Conservation (phyloP, 2,329 filamentous ascomycete genomes). For the Epichloe uncinata region DNA sequence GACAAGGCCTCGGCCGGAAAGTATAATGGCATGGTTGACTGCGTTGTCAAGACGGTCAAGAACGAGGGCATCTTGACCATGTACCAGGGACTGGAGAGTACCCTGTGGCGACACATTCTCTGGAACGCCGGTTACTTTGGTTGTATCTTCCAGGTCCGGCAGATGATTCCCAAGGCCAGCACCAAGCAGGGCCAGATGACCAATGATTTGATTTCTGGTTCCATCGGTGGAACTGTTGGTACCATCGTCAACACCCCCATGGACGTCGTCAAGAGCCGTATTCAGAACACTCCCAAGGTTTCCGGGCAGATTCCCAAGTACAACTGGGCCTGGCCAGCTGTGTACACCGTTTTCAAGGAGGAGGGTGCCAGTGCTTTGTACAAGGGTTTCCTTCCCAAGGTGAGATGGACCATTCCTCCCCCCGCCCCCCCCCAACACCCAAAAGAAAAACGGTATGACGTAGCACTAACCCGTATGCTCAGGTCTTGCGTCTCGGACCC, state of each 20-base stretch:
- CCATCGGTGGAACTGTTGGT: slow-evolving; percentile 74
- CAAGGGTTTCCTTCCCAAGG: slow-evolving; percentile 97
- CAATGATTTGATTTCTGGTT: slow-evolving; percentile 80
- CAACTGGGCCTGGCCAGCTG: slow-evolving; percentile 91
- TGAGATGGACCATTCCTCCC: slow-evolving; percentile 32
- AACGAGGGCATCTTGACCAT: slow-evolving; percentile 75
- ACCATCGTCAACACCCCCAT: slow-evolving; percentile 91
- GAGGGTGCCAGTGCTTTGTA: slow-evolving; percentile 88
- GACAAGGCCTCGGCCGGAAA: slow-evolving; percentile 87
- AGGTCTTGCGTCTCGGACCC: slow-evolving; percentile 37
- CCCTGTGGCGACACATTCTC: slow-evolving; percentile 78
- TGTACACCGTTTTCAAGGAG: slow-evolving; percentile 79
- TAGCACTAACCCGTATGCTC: slow-evolving; percentile 3
- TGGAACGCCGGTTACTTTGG: slow-evolving; percentile 98
- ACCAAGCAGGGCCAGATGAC: slow-evolving; percentile 69
- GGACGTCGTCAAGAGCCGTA: slow-evolving; percentile 96
- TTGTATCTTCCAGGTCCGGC: slow-evolving; percentile 93
- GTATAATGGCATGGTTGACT: slow-evolving; percentile 72
- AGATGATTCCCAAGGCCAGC: slow-evolving; percentile 66
- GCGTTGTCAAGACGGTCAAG: slow-evolving; percentile 67
- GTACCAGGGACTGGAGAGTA: slow-evolving; percentile 95
- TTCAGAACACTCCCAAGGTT: slow-evolving; percentile 83
- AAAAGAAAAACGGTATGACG: not conserved
- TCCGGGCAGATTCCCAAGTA: slow-evolving; percentile 81
- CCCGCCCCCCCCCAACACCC: no score